These are phyloP conservation scores for Tylopilus orsonianus DNA, from an alignment of 1,284 basidiomycete genomes.

Conservation along the genomic window DNA sequence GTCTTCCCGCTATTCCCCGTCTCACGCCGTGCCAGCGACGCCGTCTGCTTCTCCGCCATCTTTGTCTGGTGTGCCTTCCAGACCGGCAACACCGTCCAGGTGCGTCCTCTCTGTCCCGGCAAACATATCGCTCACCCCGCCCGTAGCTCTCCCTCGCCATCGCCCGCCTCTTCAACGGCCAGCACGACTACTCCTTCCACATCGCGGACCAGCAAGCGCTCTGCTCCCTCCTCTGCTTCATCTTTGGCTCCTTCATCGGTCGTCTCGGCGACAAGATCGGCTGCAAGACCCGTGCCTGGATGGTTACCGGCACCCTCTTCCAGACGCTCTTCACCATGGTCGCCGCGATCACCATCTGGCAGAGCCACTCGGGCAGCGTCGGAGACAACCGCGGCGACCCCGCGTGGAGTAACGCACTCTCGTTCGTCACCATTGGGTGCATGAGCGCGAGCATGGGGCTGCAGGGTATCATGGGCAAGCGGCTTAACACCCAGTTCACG, in stretches of 20 bases:
- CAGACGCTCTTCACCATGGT: conserved; percentile 77
- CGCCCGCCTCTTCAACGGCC: conserved; percentile 63
- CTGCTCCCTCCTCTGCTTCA: conserved; percentile 72
- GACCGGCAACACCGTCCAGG: conserved; percentile 73
- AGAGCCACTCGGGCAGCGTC: conserved; percentile 56
- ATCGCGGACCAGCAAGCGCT: conserved; percentile 81
- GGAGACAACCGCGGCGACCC: conserved; percentile 57
- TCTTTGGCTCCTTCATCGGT: conserved; percentile 69
- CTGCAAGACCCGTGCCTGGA: conserved; percentile 71
- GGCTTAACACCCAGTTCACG: conserved; percentile 71
- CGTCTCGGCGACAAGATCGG: conserved; percentile 74
- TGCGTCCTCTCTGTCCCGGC: conserved; percentile 30
- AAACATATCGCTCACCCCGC: not conserved
- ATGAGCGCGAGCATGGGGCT: conserved; percentile 77
- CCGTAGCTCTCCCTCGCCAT: conserved; percentile 58
- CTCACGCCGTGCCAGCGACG: conserved; percentile 46
- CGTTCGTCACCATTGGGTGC: conserved; percentile 72
- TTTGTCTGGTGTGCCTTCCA: conserved; percentile 90
- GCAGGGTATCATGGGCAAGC: conserved; percentile 84
- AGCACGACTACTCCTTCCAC: conserved; percentile 62
- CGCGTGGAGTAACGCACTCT: conserved; percentile 64
- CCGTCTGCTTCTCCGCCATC: conserved; percentile 76
- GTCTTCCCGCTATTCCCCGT: not conserved
- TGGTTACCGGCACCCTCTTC: conserved; percentile 66
- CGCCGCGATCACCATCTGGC: conserved; percentile 65